A percentile compares a stretch with the other conserved stretches of the same genome.
These are phyloP conservation scores for Pythium rhizo-oryzae DNA, from an alignment of 352 stramenopile genomes.

Conservation along the genomic window DNA sequence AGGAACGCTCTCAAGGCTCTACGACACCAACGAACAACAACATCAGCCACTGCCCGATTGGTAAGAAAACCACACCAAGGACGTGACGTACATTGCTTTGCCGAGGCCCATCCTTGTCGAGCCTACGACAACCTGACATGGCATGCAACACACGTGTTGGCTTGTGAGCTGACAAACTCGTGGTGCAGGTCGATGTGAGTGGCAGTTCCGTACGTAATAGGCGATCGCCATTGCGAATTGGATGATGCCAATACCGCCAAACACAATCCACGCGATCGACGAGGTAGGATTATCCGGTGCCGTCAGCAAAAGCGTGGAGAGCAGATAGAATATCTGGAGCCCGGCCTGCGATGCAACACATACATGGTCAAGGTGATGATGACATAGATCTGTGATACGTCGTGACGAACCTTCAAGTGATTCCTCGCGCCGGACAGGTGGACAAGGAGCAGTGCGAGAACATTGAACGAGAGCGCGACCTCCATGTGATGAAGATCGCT, in stretches of 20 bases:
- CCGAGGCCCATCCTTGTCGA: constrained; percentile 25
- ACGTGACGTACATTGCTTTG: constrained; percentile 29
- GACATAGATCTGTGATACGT: background rate
- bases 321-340: constrained; percentile 36
- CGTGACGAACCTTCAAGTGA: constrained; percentile 33
- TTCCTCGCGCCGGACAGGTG: constrained; percentile 39
- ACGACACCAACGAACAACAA: background rate
- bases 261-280: constrained; percentile 32
- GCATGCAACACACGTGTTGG: background rate
- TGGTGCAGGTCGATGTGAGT: background rate
- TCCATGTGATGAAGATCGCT: constrained; percentile 34
- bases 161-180: background rate
- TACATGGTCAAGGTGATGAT: background rate
- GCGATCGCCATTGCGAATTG: constrained; percentile 34
- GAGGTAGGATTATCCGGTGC: constrained; percentile 18
- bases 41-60: too few relatives aligned
- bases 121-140: constrained; percentile 16
- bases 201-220: constrained; percentile 35
- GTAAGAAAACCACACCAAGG: too few relatives aligned
- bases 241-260: constrained; percentile 21
- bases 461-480: constrained; percentile 39
- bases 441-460: constrained; percentile 35
- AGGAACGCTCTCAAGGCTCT: constrained; percentile 34
- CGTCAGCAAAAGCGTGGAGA: constrained; percentile 34
- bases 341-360: constrained; percentile 25